These are phyloP conservation scores for Mikania micrantha DNA, from an alignment of 129 eudicot genomes.

Conservation along the genomic window DNA sequence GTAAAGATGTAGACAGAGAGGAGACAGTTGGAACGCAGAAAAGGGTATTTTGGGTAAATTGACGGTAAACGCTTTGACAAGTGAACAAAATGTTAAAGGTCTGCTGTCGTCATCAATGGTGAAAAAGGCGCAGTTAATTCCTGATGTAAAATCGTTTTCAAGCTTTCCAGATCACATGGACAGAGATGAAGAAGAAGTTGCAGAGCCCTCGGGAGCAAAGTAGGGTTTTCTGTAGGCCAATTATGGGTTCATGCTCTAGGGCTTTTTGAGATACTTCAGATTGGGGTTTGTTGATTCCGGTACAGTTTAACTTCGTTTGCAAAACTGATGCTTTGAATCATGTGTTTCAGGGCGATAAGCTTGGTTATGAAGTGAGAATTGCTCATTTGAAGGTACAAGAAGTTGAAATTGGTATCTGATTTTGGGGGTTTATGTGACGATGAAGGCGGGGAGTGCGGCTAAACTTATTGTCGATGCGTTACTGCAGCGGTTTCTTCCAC, in stretches of 20 bases:
- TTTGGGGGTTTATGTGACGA: conserved; percentile 28
- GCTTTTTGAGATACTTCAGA: conserved; percentile 29
- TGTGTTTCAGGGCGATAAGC: conserved; percentile 24
- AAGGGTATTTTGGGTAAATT: conserved; percentile 22
- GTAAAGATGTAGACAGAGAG: background rate
- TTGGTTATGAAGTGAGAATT: conserved; percentile 25
- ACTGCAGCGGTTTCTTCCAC: conserved; percentile 94
- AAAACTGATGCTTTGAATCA: conserved; percentile 1
- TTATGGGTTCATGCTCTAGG: conserved; percentile 10
- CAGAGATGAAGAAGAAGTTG: conserved; percentile 26
- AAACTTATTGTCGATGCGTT: conserved; percentile 94
- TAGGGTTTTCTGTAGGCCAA: background rate
- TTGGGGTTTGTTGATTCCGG: background rate
- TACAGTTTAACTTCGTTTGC: conserved; percentile 16
- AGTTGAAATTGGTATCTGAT: conserved; percentile 18
- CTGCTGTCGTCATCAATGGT: conserved; percentile 33
- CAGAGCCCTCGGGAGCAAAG: conserved; percentile 8
- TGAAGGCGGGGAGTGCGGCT: conserved; percentile 98
- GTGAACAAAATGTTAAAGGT: conserved; percentile 10
- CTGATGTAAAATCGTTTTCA: conserved; percentile 2
- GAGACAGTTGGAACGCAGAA: conserved; percentile 12
- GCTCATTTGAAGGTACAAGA: conserved; percentile 15
- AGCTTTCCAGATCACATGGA: conserved; percentile 32
- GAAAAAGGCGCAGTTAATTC: conserved; percentile 13
- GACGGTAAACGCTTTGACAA: conserved; percentile 19